Evolutionary conservation across 805 yeast genomes (phyloP).

Genomic region (Kuraishia ogatae): DNA sequence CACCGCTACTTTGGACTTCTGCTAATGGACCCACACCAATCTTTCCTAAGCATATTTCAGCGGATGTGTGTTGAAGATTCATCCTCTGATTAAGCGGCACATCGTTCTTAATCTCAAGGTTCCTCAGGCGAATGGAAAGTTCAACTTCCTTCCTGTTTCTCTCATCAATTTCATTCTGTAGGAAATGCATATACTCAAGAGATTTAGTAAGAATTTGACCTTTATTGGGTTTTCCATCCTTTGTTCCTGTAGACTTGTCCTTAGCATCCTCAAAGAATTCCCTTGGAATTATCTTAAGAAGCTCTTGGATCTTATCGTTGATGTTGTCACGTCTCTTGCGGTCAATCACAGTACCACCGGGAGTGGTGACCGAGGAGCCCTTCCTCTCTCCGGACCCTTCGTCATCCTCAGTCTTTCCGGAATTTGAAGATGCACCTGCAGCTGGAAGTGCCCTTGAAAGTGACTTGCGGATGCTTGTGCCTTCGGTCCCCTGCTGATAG

Average conservation of each 20-base stretch:
- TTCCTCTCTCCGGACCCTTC: conserved; percentile 19
- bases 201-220: conserved; percentile 74
- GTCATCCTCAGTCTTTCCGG: conserved; percentile 18
- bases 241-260: conserved; percentile 55
- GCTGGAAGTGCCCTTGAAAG: conserved; percentile 2
- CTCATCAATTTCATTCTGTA: conserved; percentile 69
- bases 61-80: conserved; percentile 59
- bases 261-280: conserved; percentile 30
- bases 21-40: conserved; percentile 82
- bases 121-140: conserved; percentile 49
- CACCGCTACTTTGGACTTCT: conserved; percentile 13
- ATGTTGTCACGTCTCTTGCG: conserved; percentile 47
- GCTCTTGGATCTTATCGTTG: conserved; percentile 49
- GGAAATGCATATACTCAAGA: conserved; percentile 58
- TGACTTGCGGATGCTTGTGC: background rate
- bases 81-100: conserved; percentile 27
- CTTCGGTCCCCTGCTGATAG: background rate
- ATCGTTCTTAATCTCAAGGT: conserved; percentile 36
- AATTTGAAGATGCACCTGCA: background rate
- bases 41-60: conserved; percentile 64
- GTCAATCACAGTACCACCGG: conserved; percentile 22
- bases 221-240: conserved; percentile 79
- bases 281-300: conserved; percentile 21
- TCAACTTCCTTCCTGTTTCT: conserved; percentile 77
- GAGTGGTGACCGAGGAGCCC: conserved; percentile 7